Evolutionary conservation across 2,329 filamentous ascomycete genomes (phyloP), one percentile per base, ranked within the genome.

Genomic region (Fusarium bulbicola): DNA sequence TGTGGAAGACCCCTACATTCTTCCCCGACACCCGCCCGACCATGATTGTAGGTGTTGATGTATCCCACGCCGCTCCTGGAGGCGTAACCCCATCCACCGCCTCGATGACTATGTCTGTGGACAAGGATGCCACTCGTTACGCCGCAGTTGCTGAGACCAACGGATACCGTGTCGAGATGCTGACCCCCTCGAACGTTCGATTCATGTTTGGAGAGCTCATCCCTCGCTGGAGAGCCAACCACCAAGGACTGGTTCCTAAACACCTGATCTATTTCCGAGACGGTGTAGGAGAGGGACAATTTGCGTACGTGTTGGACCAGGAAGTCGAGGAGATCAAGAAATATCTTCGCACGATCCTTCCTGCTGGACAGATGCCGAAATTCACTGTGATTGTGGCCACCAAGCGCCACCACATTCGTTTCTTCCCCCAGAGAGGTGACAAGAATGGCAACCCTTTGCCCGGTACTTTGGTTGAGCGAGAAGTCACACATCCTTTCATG

Each of bases 201-300:
- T 83, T 83, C 20, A 90, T 95, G 80, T 87, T 98, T 30, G 84
- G 86, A 0, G 87, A 88, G 11, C 85, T 97, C 7, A 81, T 92
- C 13, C 82, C 84, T 26, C 82, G 88, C 47, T 98, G 95, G 93
- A 84, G 88, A 59, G 86, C 87, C 26, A 82, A 83, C 5, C 87
- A 89, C n/a, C 68, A 74, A 2, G 62, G 57, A 2, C 67, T 59
- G 3, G 69, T 79, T 1, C 95, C 95, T 0, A 75, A 87, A n/a
- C 91, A 95, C 42, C 87, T 99, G 63, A 93, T 97, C 75, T 98
- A 97, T 82, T 92, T 98, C 82, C 93, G 96, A 24, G 96, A 99
- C 77, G 96, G 96, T 74, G 94, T 98, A 2, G 92, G 92, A 1
- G 94, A 97, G 77, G 93, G 93, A 0, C 93, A 98, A 79, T 98